A percentile compares a stretch with the other conserved stretches of the same genome.
Evolutionary conservation across 73 alveolate genomes (phyloP).

Genomic region (Paraurostyla sp.): DNA sequence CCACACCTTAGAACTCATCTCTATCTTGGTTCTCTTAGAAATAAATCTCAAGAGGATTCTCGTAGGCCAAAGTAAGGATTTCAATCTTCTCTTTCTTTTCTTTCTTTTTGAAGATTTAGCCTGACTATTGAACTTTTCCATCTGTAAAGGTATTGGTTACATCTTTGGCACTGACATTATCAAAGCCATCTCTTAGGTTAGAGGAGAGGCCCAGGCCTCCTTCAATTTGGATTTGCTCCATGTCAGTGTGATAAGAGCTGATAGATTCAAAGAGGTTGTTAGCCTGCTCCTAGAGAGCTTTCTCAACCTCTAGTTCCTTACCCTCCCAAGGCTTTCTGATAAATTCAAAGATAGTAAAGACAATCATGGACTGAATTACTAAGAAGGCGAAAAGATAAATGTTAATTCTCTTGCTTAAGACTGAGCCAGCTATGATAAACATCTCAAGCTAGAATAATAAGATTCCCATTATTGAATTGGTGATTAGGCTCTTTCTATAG

Average conservation of each 20-base stretch:
- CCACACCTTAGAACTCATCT: slow-evolving; percentile 1
- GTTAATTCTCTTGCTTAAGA: slow-evolving; percentile 8
- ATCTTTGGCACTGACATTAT: not conserved
- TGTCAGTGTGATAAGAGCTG: slow-evolving; percentile 9
- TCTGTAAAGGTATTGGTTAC: not conserved
- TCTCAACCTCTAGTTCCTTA: slow-evolving; percentile 26
- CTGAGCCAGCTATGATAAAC: slow-evolving; percentile 34
- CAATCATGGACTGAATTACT: slow-evolving; percentile 26
- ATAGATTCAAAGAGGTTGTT: slow-evolving; percentile 41
- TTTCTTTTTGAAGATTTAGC: not conserved
- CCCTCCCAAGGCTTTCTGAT: slow-evolving; percentile 67
- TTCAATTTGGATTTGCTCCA: not conserved
- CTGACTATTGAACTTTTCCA: too few species aligned
- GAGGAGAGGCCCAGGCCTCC: not conserved
- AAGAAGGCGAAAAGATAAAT: slow-evolving; percentile 48
- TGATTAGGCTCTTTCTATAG: slow-evolving; percentile 24
- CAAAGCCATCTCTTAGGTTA: not conserved
- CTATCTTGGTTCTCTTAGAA: not conserved
- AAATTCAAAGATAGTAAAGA: slow-evolving; percentile 51
- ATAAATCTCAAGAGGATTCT: slow-evolving; percentile 1
- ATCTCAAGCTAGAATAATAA: slow-evolving; percentile 16
- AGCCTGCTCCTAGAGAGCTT: slow-evolving; percentile 4
- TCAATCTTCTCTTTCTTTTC: not conserved
- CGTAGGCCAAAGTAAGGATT: not conserved
- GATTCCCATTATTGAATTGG: slow-evolving; percentile 42